Percentiles rank a stretch among this genome's conserved stretches.
phyloP scores from a whole-genome alignment of 495 filamentous ascomycete genomes.

The Geopyxis carbonaria region DNA sequence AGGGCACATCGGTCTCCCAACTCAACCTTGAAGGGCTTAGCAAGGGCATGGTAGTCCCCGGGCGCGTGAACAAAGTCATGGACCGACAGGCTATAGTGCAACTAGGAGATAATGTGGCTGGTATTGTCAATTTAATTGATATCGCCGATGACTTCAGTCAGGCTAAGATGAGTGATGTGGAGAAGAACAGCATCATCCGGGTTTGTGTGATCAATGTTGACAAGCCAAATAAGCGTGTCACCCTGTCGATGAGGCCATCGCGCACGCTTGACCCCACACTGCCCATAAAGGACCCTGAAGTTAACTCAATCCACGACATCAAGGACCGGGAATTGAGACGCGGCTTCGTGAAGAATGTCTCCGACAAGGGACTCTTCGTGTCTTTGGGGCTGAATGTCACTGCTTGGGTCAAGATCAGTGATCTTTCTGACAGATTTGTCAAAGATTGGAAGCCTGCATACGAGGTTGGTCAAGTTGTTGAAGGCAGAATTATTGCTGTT shows the following conservation, averaged over 20 bases:
- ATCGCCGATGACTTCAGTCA: constrained; percentile 69
- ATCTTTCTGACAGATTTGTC: constrained; percentile 75
- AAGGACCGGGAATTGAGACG: constrained; percentile 65
- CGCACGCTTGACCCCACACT: constrained; percentile 73
- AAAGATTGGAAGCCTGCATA: constrained; percentile 93
- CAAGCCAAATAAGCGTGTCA: constrained; percentile 60
- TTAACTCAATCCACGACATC: constrained; percentile 48
- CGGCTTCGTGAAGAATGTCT: constrained; percentile 74
- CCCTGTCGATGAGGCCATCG: constrained; percentile 69
- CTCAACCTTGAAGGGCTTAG: constrained; percentile 52
- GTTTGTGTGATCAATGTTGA: constrained; percentile 71
- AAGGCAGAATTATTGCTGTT: constrained; percentile 58
- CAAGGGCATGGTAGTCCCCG: constrained; percentile 61
- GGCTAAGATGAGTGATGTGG: constrained; percentile 39
- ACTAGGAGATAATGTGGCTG: constrained; percentile 57
- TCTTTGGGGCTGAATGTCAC: constrained; percentile 60
- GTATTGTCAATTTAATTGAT: constrained; percentile 57
- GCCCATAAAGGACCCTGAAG: constrained; percentile 64
- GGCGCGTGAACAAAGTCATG: constrained; percentile 68
- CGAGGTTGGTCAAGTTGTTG: constrained; percentile 72
- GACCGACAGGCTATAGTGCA: constrained; percentile 70
- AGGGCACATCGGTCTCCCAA: constrained; percentile 35
- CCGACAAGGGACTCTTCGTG: constrained; percentile 75
- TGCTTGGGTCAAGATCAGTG: constrained; percentile 63
- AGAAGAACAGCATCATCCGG: constrained; percentile 69